A percentile compares a stretch with the other conserved stretches of the same genome.
These are phyloP conservation scores for Phytophthora kernoviae DNA, from an alignment of 352 stramenopile genomes.

Conservation along the genomic window DNA sequence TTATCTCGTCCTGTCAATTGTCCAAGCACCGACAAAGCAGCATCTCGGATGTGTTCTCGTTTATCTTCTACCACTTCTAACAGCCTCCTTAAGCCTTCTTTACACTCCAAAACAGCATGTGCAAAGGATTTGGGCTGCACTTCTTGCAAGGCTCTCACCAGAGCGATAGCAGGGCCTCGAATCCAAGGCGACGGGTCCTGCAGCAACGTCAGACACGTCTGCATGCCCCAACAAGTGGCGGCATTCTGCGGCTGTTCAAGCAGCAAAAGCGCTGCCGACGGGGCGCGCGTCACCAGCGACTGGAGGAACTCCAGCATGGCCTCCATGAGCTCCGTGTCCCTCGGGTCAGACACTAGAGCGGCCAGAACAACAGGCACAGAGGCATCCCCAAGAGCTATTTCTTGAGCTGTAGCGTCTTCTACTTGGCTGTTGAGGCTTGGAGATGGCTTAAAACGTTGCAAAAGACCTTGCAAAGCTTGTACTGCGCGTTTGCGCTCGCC, in stretches of 20 bases:
- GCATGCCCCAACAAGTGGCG: conserved; percentile 47
- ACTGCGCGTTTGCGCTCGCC: conserved; percentile 73
- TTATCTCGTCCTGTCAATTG: conserved; percentile 71
- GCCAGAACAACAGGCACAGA: conserved; percentile 60
- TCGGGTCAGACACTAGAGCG: conserved; percentile 71
- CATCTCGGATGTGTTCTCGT: conserved; percentile 83
- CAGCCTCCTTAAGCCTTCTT: conserved; percentile 69
- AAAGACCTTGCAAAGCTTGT: conserved; percentile 49
- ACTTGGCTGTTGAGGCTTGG: neutral
- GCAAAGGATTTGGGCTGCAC: conserved; percentile 56
- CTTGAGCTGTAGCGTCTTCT: conserved; percentile 28
- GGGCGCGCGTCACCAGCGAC: conserved; percentile 45
- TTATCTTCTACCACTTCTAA: conserved; percentile 81
- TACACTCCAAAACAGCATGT: conserved; percentile 52
- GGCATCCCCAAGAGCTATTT: conserved; percentile 45
- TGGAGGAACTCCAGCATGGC: conserved; percentile 81
- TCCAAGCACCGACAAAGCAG: conserved; percentile 67
- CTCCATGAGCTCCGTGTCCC: conserved; percentile 88
- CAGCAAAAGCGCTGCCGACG: conserved; percentile 43
- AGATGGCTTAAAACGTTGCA: conserved; percentile 20
- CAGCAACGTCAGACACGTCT: conserved; percentile 71
- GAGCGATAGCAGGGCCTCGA: conserved; percentile 61
- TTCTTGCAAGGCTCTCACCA: conserved; percentile 67
- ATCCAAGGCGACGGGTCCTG: conserved; percentile 86
- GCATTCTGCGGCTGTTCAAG: conserved; percentile 25